Conservation (phyloP, 1,284 basidiomycete genomes). For the Thelephora terrestris region DNA sequence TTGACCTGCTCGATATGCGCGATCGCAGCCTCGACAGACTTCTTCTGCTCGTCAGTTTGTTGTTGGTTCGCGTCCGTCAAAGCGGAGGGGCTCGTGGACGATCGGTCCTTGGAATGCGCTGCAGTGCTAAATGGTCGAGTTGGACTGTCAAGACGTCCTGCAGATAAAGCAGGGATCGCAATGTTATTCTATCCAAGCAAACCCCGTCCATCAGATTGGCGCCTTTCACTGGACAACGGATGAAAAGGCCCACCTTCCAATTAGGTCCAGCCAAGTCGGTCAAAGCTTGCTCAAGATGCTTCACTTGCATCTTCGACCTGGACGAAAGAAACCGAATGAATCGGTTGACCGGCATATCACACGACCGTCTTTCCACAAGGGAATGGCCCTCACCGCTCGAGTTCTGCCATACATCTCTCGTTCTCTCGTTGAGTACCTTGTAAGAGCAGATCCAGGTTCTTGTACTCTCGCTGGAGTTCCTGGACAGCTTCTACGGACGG, state of each 20-base stretch:
- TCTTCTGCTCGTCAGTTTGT: background rate
- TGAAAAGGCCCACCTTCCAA: slow-evolving; percentile 50
- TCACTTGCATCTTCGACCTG: slow-evolving; percentile 52
- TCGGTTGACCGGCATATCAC: background rate
- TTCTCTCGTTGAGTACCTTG: slow-evolving; percentile 72
- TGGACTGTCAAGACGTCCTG: slow-evolving; percentile 6
- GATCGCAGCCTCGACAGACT: slow-evolving; percentile 26
- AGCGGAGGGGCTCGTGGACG: background rate
- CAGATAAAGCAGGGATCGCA: background rate
- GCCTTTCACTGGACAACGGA: background rate
- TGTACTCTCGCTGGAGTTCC: slow-evolving; percentile 55
- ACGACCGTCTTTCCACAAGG: no score
- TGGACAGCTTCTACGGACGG: slow-evolving; percentile 56
- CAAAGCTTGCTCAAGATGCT: slow-evolving; percentile 62
- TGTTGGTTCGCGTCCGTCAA: slow-evolving; percentile 2
- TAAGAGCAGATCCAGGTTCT: slow-evolving; percentile 58
- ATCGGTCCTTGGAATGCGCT: background rate
- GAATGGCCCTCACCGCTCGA: slow-evolving; percentile 42
- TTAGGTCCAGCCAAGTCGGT: slow-evolving; percentile 58
- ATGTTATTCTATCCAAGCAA: no score
- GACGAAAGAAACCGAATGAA: background rate
- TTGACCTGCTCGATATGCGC: slow-evolving; percentile 63
- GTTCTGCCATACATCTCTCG: slow-evolving; percentile 64
- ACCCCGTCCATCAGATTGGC: no score
- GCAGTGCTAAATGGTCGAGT: background rate